Conservation (phyloP, 352 stramenopile genomes). For the Achlya hypogyna region DNA sequence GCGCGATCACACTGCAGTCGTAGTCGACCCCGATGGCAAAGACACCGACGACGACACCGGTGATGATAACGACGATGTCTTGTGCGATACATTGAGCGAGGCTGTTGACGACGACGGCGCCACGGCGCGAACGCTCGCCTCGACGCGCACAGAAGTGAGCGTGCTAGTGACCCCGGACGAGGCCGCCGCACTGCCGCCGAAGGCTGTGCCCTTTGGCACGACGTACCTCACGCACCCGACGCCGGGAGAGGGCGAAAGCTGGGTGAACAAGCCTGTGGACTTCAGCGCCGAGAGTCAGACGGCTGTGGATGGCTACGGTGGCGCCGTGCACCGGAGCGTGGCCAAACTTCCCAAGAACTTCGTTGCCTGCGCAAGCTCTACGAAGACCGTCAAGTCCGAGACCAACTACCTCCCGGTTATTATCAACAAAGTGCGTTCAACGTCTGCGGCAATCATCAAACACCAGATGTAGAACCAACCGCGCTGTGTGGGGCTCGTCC, state of each 20-base stretch:
- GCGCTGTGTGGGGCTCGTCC: constrained; percentile 78
- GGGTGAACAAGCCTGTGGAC: constrained; percentile 46
- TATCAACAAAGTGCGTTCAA: constrained; percentile 47
- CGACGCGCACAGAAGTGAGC: constrained; percentile 1
- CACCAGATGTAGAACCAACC: constrained; percentile 52
- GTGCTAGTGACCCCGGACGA: constrained; percentile 6
- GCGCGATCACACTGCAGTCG: constrained; percentile 20
- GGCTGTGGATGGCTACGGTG: constrained; percentile 46
- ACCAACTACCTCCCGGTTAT: constrained; percentile 66
- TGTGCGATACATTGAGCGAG: background rate
- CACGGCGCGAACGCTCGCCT: background rate
- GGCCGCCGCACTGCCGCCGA: background rate
- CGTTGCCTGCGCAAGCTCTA: constrained; percentile 47
- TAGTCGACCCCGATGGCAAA: background rate
- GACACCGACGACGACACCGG: background rate
- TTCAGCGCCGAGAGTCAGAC: constrained; percentile 46
- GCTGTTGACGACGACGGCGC: background rate
- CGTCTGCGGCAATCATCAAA: background rate
- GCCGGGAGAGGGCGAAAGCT: constrained; percentile 48
- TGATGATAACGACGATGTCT: background rate
- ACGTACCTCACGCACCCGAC: constrained; percentile 46
- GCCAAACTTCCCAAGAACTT: constrained; percentile 61
- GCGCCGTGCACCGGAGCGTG: constrained; percentile 51
- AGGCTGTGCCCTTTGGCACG: constrained; percentile 3
- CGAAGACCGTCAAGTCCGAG: constrained; percentile 69